A percentile compares a stretch with the other conserved stretches of the same genome.
Conservation (phyloP, 2,329 filamentous ascomycete genomes). For the Penicillium expansum region DNA sequence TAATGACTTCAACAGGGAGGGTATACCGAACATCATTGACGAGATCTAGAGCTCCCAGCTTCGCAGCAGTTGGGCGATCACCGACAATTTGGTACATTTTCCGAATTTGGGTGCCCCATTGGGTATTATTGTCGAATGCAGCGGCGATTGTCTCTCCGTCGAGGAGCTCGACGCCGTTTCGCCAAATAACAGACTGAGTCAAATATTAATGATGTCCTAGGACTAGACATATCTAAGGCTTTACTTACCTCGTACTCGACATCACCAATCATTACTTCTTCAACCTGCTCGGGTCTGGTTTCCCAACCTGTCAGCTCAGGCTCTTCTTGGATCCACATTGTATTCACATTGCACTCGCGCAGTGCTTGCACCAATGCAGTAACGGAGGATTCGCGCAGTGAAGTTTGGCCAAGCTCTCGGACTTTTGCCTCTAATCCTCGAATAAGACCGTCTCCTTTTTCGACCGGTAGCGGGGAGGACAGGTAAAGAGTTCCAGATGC, state of each 20-base stretch:
- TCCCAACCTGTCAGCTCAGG: slow-evolving; percentile 40
- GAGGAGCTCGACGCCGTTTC: slow-evolving; percentile 42
- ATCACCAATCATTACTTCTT: slow-evolving; percentile 45
- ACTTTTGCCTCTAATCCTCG: slow-evolving; percentile 30
- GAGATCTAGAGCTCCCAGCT: slow-evolving; percentile 40
- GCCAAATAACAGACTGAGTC: slow-evolving; percentile 47
- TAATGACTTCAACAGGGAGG: slow-evolving; percentile 31
- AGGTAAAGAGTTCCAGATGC: slow-evolving; percentile 46
- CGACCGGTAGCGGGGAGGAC: slow-evolving; percentile 43
- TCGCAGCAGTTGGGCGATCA: slow-evolving; percentile 41
- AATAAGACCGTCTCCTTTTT: slow-evolving; percentile 33
- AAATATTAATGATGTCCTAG: not conserved
- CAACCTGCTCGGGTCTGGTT: slow-evolving; percentile 29
- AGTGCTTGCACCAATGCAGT: slow-evolving; percentile 36
- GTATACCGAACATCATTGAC: slow-evolving; percentile 34
- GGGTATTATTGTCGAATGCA: slow-evolving; percentile 33
- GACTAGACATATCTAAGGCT: not conserved
- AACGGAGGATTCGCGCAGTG: slow-evolving; percentile 32
- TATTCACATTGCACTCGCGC: slow-evolving; percentile 38
- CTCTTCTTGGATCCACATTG: slow-evolving; percentile 46
- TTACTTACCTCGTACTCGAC: slow-evolving; percentile 42
- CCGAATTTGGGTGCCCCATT: slow-evolving; percentile 35
- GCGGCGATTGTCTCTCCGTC: slow-evolving; percentile 34
- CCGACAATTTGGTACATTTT: slow-evolving; percentile 44
- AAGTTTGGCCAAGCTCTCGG: slow-evolving; percentile 25